Base-by-base conservation (phyloP, 176 grass and related monocot genomes). In the Cocos nucifera region DNA sequence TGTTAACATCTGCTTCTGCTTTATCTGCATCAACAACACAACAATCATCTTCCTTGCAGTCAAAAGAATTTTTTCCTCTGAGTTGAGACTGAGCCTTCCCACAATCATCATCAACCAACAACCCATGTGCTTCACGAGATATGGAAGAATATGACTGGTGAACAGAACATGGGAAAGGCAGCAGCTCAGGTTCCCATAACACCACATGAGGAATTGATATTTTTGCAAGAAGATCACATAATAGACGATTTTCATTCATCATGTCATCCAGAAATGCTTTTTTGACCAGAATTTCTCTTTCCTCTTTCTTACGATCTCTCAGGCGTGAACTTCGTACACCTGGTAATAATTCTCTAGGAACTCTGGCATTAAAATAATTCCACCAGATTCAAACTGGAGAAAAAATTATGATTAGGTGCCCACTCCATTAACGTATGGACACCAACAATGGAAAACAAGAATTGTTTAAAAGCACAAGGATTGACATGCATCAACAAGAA, bases 261-360 rank as follows among this genome's bases (percentile, higher is more conserved):
- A 98, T 98, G 68, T 98, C 93, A 17, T 88, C 81, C 65, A 98
- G 85, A 67, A 98, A 98, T 75, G 80, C 81, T 64, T 75, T 79
- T 70, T 98, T 98, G 29, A 98, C 82, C 51, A 92, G 23, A 48
- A 98, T 62, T 71, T 98, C 93, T 72, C 79, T 79, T 50, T 98
- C 93, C 86, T 98, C 93, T 77, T 88, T 98, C 78, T 65, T 92
- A 30, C 93, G 87, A 63, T 98, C 82, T 71, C 87, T 85, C 51
- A 85, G 67, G 10, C 93, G 81, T 73, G 93, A 98, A 69, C 73
- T 98, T 61, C 93, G 80, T 22, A 74, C 66, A 66, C 84, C 93
- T 70, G 56, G 74, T 20, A 92, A 71, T 70, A 98, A 28, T 78
- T 90, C 81, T 64, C 73, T 74, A 1, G 87, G 87, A n/a, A 76